phyloP scores from a whole-genome alignment of 2,329 filamentous ascomycete species.

The Alternaria triticimaculans region DNA sequence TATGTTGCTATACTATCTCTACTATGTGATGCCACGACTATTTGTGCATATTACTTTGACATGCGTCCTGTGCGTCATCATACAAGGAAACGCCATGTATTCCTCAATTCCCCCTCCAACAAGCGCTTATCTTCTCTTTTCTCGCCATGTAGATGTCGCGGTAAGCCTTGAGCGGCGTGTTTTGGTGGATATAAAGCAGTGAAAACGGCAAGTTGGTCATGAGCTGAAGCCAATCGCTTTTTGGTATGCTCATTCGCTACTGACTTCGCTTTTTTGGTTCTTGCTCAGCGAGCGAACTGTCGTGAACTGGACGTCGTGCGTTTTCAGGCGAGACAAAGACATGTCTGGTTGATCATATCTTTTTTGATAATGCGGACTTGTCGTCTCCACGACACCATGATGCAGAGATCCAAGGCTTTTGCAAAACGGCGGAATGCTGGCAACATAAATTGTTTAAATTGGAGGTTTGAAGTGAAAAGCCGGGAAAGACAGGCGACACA shows the following conservation, averaged over 20 bases:
- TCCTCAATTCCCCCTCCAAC: rapidly evolving
- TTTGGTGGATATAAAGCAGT: not conserved
- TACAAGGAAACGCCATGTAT: not conserved
- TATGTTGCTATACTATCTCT: not conserved
- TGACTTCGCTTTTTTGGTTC: not conserved
- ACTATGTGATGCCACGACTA: rapidly evolving
- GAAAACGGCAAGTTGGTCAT: not conserved
- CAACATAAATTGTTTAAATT: no score
- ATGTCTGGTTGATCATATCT: no score
- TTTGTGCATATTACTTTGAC: not conserved
- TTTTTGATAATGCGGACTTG: not conserved
- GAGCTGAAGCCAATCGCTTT: rapidly evolving
- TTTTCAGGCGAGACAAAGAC: not conserved
- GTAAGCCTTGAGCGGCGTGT: not conserved
- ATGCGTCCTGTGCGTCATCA: not conserved
- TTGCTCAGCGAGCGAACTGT: not conserved
- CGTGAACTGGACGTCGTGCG: rapidly evolving
- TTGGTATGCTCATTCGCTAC: not conserved
- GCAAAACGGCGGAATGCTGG: no score
- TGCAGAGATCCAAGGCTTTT: no score
- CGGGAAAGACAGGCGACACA: not conserved
- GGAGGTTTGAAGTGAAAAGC: not conserved
- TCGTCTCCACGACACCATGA: no score
- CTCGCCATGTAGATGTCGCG: not conserved
- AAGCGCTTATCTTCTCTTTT: not conserved